Percentiles rank a stretch among this genome's conserved stretches.
Conservation (phyloP, 768 basidiomycete genomes). For the Tulasnella sp. region DNA sequence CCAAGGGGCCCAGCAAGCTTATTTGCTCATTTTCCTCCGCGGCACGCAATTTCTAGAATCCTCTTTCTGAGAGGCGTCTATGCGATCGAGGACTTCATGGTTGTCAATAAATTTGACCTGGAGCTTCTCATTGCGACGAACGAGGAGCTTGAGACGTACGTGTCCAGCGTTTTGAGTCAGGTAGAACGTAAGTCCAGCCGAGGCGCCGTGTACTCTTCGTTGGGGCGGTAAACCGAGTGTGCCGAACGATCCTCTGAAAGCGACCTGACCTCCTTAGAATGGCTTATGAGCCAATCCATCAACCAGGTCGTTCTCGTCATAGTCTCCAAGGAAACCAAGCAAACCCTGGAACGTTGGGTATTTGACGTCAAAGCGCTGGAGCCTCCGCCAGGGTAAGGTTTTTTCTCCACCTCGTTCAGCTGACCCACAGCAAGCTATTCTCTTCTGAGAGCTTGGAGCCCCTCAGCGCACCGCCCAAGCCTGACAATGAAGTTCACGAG, state of each 20-base stretch:
- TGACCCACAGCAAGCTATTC: background rate
- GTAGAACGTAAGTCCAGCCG: slow-evolving; percentile 7
- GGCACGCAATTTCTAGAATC: background rate
- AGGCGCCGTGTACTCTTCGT: too few species aligned
- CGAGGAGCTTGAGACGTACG: slow-evolving; percentile 11
- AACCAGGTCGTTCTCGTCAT: slow-evolving; percentile 10
- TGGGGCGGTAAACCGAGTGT: background rate
- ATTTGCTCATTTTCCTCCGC: background rate
- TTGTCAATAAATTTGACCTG: slow-evolving; percentile 10
- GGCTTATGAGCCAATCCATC: slow-evolving; percentile 1
- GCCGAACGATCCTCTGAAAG: background rate
- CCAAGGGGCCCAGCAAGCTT: background rate
- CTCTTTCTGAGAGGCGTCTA: slow-evolving; percentile 13
- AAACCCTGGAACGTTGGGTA: slow-evolving; percentile 10
- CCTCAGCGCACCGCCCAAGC: background rate
- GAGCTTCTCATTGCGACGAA: slow-evolving; percentile 11
- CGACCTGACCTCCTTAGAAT: background rate
- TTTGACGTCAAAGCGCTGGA: slow-evolving; percentile 9
- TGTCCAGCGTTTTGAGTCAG: slow-evolving; percentile 5
- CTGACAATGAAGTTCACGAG: background rate
- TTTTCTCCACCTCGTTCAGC: background rate
- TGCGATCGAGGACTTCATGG: slow-evolving; percentile 11
- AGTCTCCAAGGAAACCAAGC: slow-evolving; percentile 8
- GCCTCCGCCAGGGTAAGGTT: background rate
- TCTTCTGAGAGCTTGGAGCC: background rate